These are phyloP conservation scores for Aegilops longissima DNA, from an alignment of 176 grass and related monocot species.

Conservation along the genomic window DNA sequence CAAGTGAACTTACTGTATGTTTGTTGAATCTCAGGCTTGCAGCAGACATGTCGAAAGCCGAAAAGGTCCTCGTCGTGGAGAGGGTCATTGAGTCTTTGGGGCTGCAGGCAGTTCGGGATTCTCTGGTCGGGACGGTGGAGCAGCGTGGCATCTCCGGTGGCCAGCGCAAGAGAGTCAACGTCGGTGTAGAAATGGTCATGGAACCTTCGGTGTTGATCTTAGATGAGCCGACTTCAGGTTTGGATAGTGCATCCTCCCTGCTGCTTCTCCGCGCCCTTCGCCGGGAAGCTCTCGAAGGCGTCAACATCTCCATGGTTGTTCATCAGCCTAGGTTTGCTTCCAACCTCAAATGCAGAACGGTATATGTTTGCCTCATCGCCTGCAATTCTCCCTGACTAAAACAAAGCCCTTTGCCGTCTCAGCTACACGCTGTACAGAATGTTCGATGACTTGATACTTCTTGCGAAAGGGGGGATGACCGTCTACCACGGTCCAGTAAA, in stretches of 20 bases:
- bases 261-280: constrained; percentile 83
- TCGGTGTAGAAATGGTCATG: constrained; percentile 98
- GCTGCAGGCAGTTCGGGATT: constrained; percentile 81
- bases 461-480: constrained; percentile 85
- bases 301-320: constrained; percentile 98
- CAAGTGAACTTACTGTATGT: neutral
- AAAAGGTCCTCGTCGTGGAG: constrained; percentile 93
- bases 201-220: constrained; percentile 91
- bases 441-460: constrained; percentile 89
- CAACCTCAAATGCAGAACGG: neutral
- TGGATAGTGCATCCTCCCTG: constrained; percentile 95
- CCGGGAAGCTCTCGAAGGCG: constrained; percentile 88
- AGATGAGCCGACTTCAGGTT: constrained; percentile 89
- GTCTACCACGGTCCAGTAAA: constrained; percentile 91
- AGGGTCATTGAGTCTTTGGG: constrained; percentile 93
- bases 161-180: constrained; percentile 93
- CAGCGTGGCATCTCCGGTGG: constrained; percentile 92
- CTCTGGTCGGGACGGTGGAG: constrained; percentile 84
- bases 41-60: constrained; percentile 85
- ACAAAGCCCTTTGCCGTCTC: neutral
- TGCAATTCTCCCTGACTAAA: neutral
- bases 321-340: constrained; percentile 87
- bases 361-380: neutral
- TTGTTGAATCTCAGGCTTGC: constrained; percentile 60
- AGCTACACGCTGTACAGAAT: constrained; percentile 84